Conservation (phyloP, 2,329 filamentous ascomycete species). For the Aspergillus sp. region DNA sequence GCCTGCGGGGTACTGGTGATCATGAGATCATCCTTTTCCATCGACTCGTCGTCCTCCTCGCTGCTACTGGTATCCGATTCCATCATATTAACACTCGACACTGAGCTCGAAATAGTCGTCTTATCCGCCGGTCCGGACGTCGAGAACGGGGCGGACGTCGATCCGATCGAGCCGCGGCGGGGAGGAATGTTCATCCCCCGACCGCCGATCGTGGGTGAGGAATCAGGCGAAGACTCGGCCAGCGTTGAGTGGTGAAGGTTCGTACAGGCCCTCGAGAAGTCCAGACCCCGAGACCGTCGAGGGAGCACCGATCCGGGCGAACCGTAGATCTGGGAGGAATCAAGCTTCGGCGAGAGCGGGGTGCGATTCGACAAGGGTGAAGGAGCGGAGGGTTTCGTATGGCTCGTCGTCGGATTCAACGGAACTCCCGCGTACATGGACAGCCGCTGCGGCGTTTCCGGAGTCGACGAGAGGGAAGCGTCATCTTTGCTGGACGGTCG, state of each 20-base stretch:
- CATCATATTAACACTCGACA: slow-evolving; percentile 76
- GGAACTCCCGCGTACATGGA: slow-evolving; percentile 66
- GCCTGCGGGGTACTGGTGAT: slow-evolving; percentile 78
- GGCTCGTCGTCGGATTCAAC: slow-evolving; percentile 62
- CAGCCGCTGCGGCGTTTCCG: slow-evolving; percentile 72
- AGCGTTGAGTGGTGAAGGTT: slow-evolving; percentile 94
- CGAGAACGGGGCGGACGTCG: slow-evolving; percentile 62
- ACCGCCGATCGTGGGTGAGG: slow-evolving; percentile 79
- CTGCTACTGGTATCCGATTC: slow-evolving; percentile 75
- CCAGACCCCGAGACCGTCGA: slow-evolving; percentile 81
- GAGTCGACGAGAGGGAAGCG: slow-evolving; percentile 53
- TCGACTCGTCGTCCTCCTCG: slow-evolving; percentile 59
- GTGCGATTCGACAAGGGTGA: slow-evolving; percentile 57
- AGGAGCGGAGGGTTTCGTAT: slow-evolving; percentile 30
- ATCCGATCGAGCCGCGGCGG: slow-evolving; percentile 61
- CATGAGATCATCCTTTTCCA: slow-evolving; percentile 73
- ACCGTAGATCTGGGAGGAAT: slow-evolving; percentile 79
- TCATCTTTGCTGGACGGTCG: slow-evolving; percentile 66
- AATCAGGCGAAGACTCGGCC: slow-evolving; percentile 86
- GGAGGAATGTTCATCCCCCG: slow-evolving; percentile 62
- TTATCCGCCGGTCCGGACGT: slow-evolving; percentile 69
- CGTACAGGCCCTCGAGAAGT: slow-evolving; percentile 90
- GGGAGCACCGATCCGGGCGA: slow-evolving; percentile 86
- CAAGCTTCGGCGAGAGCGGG: slow-evolving; percentile 82
- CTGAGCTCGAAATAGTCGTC: slow-evolving; percentile 73